phyloP scores from a whole-genome alignment of 108 stramenopile species.

The Conticribra guillardii region DNA sequence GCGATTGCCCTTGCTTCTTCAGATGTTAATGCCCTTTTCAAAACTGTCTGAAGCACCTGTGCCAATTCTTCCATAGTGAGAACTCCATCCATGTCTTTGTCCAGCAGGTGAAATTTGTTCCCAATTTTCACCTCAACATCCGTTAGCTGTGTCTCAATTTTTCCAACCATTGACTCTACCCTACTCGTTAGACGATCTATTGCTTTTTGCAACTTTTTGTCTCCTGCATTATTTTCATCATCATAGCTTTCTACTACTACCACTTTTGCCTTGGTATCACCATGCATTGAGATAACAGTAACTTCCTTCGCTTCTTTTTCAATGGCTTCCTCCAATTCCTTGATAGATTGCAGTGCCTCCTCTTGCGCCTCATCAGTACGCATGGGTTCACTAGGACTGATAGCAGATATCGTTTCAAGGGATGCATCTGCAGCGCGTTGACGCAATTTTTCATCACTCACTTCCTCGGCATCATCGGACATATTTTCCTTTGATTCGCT shows the following conservation, averaged over 20 bases:
- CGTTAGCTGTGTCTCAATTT: conserved; percentile 90
- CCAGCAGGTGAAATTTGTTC: conserved; percentile 95
- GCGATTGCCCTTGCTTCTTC: conserved; percentile 88
- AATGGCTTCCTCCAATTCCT: conserved; percentile 44
- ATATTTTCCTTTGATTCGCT: conserved; percentile 36
- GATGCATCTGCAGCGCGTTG: conserved; percentile 7
- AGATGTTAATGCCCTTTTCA: conserved; percentile 76
- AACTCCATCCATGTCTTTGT: conserved; percentile 94
- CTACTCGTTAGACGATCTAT: conserved; percentile 74
- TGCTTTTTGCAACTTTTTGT: conserved; percentile 59
- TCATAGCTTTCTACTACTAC: conserved; percentile 35
- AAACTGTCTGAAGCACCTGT: conserved; percentile 69
- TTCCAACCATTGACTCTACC: conserved; percentile 92
- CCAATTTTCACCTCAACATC: conserved; percentile 92
- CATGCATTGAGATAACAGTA: conserved; percentile 55
- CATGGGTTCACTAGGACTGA: conserved; percentile 23
- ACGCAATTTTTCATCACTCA: conserved; percentile 13
- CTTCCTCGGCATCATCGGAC: conserved; percentile 23
- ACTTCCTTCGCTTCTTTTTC: conserved; percentile 56
- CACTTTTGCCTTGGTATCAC: conserved; percentile 27
- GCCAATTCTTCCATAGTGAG: conserved; percentile 87
- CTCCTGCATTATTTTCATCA: conserved; percentile 20
- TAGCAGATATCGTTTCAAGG: conserved; percentile 16
- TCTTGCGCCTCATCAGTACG: conserved; percentile 43
- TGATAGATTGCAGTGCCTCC: conserved; percentile 40